These are phyloP conservation scores for Fraxinus anomala DNA, from an alignment of 257 asterid genomes.

Conservation along the genomic window DNA sequence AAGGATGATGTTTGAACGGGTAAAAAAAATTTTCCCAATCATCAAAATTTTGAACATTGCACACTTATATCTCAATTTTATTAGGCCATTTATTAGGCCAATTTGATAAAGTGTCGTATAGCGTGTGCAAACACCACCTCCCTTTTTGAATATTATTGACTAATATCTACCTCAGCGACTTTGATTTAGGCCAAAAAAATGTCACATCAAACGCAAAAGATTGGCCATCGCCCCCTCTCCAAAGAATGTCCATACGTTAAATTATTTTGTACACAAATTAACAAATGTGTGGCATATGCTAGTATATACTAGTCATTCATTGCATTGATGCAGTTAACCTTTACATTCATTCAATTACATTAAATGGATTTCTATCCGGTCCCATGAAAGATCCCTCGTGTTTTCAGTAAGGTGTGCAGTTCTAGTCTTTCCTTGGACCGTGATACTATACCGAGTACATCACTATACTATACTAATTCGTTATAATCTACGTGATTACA, in stretches of 20 bases:
- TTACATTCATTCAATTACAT: neutral
- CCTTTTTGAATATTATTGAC: neutral
- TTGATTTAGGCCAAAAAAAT: neutral
- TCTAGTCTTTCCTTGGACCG: neutral
- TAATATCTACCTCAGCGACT: neutral
- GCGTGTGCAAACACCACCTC: neutral
- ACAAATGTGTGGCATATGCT: neutral
- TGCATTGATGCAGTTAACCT: neutral
- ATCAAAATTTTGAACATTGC: too few species aligned
- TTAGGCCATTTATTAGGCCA: neutral
- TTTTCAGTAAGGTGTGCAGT: neutral
- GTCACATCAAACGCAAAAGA: neutral
- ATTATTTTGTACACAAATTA: neutral
- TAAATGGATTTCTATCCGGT: neutral
- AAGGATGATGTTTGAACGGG: too few species aligned
- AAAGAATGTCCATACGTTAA: neutral
- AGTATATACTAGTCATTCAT: neutral
- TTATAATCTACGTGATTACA: conserved; percentile 21
- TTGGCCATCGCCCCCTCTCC: neutral
- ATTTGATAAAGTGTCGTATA: neutral
- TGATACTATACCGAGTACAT: neutral
- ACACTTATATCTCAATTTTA: neutral
- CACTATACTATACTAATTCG: neutral
- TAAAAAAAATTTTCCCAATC: too few species aligned
- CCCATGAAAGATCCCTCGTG: neutral